Evolutionary conservation across 108 stramenopile genomes (phyloP).

Genomic region (Stephanodiscus triporus): DNA sequence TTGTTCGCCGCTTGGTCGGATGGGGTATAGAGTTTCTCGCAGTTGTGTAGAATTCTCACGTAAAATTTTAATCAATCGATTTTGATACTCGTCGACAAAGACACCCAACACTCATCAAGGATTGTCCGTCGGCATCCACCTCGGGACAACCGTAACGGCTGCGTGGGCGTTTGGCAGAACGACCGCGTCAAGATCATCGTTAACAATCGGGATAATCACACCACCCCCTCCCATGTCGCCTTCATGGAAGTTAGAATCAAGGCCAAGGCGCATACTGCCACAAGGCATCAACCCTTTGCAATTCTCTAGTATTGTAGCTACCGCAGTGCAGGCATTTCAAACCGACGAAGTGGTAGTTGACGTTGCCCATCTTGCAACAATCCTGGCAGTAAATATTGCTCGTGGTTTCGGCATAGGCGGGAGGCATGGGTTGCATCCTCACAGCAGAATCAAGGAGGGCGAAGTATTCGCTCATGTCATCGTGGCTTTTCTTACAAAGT

Average conservation of each 20-base stretch:
- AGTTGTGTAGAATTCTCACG: no score
- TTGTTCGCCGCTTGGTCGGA: no score
- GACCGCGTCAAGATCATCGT: slow-evolving; percentile 99
- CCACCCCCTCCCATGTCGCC: slow-evolving; percentile 98
- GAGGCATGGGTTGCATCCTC: slow-evolving; percentile 89
- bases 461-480: slow-evolving; percentile 90
- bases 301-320: slow-evolving; percentile 87
- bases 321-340: slow-evolving; percentile 80
- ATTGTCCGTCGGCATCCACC: slow-evolving; percentile 90
- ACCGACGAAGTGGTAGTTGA: slow-evolving; percentile 85
- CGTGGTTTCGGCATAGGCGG: slow-evolving; percentile 62
- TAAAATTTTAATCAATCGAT: no score
- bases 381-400: slow-evolving; percentile 90
- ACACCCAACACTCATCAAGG: no score
- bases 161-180: slow-evolving; percentile 98
- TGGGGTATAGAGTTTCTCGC: no score
- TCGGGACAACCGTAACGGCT: slow-evolving; percentile 96
- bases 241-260: slow-evolving; percentile 88
- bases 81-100: no score
- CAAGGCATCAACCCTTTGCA: slow-evolving; percentile 62
- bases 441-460: slow-evolving; percentile 82
- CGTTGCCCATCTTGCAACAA: slow-evolving; percentile 78
- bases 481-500: slow-evolving; percentile 82
- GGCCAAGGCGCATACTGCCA: slow-evolving; percentile 7
- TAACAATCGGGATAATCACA: slow-evolving; percentile 99